These are phyloP conservation scores for Cyclotella choctawhatcheeana DNA, from an alignment of 108 stramenopile genomes.

Conservation along the genomic window DNA sequence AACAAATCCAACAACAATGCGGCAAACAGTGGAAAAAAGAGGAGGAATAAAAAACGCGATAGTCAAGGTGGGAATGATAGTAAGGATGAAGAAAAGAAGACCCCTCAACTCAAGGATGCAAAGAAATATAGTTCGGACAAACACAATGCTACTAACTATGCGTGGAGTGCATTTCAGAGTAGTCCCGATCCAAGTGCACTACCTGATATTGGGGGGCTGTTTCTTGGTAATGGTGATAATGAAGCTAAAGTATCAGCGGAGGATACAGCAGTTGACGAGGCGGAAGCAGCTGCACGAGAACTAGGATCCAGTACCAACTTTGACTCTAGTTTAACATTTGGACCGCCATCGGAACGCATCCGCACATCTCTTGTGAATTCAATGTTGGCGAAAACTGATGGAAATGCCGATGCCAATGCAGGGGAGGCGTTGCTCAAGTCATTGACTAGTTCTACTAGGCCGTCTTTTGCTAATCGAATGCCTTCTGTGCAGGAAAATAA, in stretches of 20 bases:
- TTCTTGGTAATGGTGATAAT: constrained; percentile 15
- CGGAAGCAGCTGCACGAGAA: no score
- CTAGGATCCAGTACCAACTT: constrained; percentile 5
- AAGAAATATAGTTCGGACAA: constrained; percentile 1
- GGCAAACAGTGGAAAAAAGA: constrained; percentile 15
- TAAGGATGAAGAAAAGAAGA: background rate
- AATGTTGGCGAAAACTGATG: constrained; percentile 26
- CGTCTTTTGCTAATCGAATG: constrained; percentile 5
- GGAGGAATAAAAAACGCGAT: constrained; percentile 29
- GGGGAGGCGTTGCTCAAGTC: constrained; percentile 35
- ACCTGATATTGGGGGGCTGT: constrained; percentile 51
- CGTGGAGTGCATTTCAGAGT: constrained; percentile 87
- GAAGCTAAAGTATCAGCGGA: background rate
- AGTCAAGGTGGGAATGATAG: constrained; percentile 8
- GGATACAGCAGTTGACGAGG: constrained; percentile 2
- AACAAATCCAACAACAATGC: background rate
- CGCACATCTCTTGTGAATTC: constrained; percentile 30
- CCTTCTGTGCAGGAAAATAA: constrained; percentile 15
- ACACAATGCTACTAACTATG: constrained; percentile 56
- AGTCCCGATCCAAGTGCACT: constrained; percentile 80
- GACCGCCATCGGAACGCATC: constrained; percentile 17
- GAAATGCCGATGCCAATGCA: constrained; percentile 15
- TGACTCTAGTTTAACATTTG: constrained; percentile 3
- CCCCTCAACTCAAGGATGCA: constrained; percentile 1
- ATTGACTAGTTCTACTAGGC: constrained; percentile 18